Base-by-base conservation (phyloP, 2,329 filamentous ascomycete species). In the Lithohypha guttulata region DNA sequence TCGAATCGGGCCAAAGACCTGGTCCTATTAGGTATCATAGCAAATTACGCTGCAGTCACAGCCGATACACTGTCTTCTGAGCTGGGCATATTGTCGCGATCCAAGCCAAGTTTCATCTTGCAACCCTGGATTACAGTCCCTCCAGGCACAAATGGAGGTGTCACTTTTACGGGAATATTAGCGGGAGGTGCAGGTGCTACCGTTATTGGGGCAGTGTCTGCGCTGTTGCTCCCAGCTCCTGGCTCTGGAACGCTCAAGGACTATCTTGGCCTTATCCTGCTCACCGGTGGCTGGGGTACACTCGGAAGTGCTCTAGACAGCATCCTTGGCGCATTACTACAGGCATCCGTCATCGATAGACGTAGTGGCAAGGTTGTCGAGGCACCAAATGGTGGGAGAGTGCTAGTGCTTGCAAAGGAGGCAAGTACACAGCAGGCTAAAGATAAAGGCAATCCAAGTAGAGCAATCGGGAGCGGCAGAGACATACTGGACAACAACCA, bases 41-140 rank as follows among this genome's bases (percentile, higher is more conserved):
- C 77, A 28, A 89, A 94, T 63, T 98, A 98, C 55, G 89, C 86
- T 18, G 84, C 84, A 34, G 86, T 93, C 7, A 78, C 85, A 14
- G 84, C 89, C 34, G 91, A 98, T 59, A 98, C 91, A 0, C 91
- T 95, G 58, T 87, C 83, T 42, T 94, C 86, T 8, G 91, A 98
- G 64, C 77, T 98, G 14, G 91, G 91, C 10, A 98, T 98, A 41
- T 69, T 98, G 9, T 81, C 87, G 5, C 75, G 70, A 43, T 71
- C 71, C 17, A 66, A 75, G 30, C 91, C 91, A 6, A 77, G 87
- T 23, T 74, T 98, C 25, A 89, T 98, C 56, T 95, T 85, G 3
- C 87, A 83, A 10, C 76, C 72, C 11, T n/a, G n/a, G n/a, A 79
- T 82, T 43, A 72, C 75, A 47, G 91, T 96, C 0, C 87, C 91